Evolutionary conservation across 495 filamentous ascomycete genomes (phyloP), one percentile per base, ranked within the genome.

Genomic region (Clavariopsis aquatica): DNA sequence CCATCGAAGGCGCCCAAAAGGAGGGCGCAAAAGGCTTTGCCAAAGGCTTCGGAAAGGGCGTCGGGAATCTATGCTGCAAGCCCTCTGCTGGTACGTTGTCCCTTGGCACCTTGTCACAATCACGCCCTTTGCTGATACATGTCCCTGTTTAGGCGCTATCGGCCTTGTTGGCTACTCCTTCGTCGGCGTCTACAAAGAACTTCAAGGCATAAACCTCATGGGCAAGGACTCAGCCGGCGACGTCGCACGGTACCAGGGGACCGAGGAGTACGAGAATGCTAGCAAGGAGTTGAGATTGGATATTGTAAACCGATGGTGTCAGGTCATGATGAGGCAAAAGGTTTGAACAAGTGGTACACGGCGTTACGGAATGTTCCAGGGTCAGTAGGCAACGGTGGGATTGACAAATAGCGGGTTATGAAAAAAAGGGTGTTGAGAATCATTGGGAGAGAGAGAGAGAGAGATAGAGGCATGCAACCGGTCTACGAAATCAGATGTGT

Each of bases 141-240:
- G 7, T n/a, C 55, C 4, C 8, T 31, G 6, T 2, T 31, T 28
- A 58, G 60, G 60, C 10, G 23, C 23, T n/a, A 31, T 57, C 31
- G 62, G 62, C 7, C 9, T 65, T 15, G 45, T 65, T 1, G 69
- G 58, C 9, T 71, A 69, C 38, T 56, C 69, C 12, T 57, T 51
- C n/a, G 58, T 60, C 13, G 91, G 91, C 4, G 77, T 93, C 1
- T 86, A 90, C 74, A 87, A 87, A 47, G 85, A 90, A 69, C 78
- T 93, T 24, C 82, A 85, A 38, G 85, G 81, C 27, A 68, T 82
- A 26, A 81, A 89, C 60, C 81, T 83, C 24, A 78, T 79, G 24
- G 86, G 81, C 58, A 84, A 84, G 6, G 87, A 85, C 57, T 87
- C 89, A 51, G 89, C 91, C 29, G 78, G 89, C 27, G 80, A 87